Evolutionary conservation across 2,329 filamentous ascomycete genomes (phyloP).

Genomic region (Tolypocladium sp.): DNA sequence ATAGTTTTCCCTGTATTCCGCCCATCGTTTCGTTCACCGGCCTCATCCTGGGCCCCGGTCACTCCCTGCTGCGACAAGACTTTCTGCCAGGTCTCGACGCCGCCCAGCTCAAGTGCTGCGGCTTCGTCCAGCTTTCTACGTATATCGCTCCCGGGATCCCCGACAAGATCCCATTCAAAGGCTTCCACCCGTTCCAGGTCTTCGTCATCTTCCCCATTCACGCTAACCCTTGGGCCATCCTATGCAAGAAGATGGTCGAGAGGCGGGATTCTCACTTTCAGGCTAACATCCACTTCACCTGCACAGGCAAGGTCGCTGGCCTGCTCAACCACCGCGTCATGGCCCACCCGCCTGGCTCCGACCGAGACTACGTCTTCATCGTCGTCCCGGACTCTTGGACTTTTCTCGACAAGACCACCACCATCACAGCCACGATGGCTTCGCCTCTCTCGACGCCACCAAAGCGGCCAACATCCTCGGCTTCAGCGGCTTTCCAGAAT

Average conservation of each 20-base stretch:
- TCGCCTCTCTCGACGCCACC: not conserved
- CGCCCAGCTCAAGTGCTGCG: not conserved
- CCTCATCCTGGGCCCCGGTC: not conserved
- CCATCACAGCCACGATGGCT: not conserved
- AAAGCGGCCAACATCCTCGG: constrained; percentile 2
- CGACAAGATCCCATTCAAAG: not conserved
- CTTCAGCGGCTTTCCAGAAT: constrained; percentile 2
- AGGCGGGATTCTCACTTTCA: not conserved
- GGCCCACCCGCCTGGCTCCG: not conserved
- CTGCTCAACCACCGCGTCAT: not conserved
- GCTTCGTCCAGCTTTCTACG: not conserved
- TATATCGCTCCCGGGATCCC: not conserved
- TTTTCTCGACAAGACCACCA: not conserved
- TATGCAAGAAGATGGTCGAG: not conserved
- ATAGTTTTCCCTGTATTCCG: not conserved
- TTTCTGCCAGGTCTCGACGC: not conserved
- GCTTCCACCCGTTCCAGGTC: not conserved
- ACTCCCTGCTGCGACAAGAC: not conserved
- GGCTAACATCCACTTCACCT: not conserved
- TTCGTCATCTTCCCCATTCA: not conserved
- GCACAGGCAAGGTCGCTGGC: not conserved
- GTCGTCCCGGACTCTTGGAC: not conserved
- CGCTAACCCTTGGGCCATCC: not conserved
- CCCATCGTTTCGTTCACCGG: not conserved
- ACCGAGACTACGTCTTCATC: not conserved